These are phyloP conservation scores for Lachnum nothofagi DNA, from an alignment of 2,329 filamentous ascomycete genomes.

Conservation along the genomic window DNA sequence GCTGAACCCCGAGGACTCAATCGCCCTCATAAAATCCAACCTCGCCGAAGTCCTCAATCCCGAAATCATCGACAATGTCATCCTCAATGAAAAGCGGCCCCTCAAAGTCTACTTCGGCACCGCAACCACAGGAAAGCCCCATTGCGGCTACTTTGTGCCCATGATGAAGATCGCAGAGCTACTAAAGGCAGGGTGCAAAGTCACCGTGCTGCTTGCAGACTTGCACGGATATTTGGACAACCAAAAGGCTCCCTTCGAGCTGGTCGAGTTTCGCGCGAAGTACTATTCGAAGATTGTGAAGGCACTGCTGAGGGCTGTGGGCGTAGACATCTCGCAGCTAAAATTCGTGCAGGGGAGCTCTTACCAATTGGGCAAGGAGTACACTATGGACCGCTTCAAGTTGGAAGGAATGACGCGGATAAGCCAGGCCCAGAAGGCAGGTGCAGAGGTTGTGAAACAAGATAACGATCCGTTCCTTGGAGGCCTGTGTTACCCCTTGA, in stretches of 20 bases:
- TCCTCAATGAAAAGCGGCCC: slow-evolving; percentile 64
- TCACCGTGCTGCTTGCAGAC: slow-evolving; percentile 70
- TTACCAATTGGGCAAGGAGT: slow-evolving; percentile 69
- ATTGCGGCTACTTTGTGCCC: slow-evolving; percentile 77
- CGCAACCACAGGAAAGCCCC: slow-evolving; percentile 59
- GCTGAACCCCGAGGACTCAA: slow-evolving; percentile 52
- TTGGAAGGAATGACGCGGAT: slow-evolving; percentile 42
- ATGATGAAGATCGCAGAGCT: slow-evolving; percentile 87
- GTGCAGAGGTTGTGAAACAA: slow-evolving; percentile 93
- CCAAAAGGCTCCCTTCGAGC: slow-evolving; percentile 80
- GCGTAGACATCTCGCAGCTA: slow-evolving; percentile 67
- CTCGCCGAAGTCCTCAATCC: slow-evolving; percentile 77
- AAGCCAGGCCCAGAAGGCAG: slow-evolving; percentile 70
- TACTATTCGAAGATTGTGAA: slow-evolving; percentile 80
- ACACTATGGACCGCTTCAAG: slow-evolving; percentile 85
- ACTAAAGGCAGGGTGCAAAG: slow-evolving; percentile 75
- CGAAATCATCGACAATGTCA: slow-evolving; percentile 71
- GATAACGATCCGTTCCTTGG: slow-evolving; percentile 67
- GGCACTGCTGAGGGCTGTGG: slow-evolving; percentile 69
- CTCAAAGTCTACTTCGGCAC: slow-evolving; percentile 86
- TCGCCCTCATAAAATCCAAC: slow-evolving; percentile 74
- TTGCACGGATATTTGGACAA: slow-evolving; percentile 78
- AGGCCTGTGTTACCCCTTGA: slow-evolving; percentile 75
- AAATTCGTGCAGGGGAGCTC: slow-evolving; percentile 78
- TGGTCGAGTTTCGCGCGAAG: slow-evolving; percentile 73